A percentile compares a stretch with the other conserved stretches of the same genome.
Evolutionary conservation across 768 basidiomycete genomes (phyloP).

Genomic region (Mrakia hoshinonis): DNA sequence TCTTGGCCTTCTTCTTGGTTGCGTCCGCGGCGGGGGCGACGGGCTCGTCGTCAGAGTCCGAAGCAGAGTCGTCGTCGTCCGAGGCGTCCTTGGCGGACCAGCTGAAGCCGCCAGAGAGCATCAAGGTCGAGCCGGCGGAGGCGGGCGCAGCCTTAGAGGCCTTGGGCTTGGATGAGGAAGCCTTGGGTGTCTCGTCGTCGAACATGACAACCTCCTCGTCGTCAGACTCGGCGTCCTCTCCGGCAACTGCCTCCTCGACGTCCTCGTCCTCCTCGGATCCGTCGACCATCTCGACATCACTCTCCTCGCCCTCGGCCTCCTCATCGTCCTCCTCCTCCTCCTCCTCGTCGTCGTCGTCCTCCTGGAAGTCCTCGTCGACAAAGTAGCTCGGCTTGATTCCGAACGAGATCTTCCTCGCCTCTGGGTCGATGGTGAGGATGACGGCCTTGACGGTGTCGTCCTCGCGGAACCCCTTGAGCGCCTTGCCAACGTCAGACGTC

Average conservation of each 20-base stretch:
- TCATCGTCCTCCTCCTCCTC: conserved; percentile 49
- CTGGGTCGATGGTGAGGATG: conserved; percentile 62
- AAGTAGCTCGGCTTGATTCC: conserved; percentile 84
- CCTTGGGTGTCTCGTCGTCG: conserved; percentile 33
- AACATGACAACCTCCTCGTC: conserved; percentile 36
- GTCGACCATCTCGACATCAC: conserved; percentile 31
- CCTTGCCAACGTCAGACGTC: conserved; percentile 66
- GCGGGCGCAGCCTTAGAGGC: conserved; percentile 20
- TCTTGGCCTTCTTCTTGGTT: conserved; percentile 51
- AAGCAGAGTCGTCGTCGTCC: conserved; percentile 25
- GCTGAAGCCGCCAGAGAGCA: conserved; percentile 39
- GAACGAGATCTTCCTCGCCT: conserved; percentile 71
- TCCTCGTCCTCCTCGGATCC: conserved; percentile 32
- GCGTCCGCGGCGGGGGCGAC: neutral
- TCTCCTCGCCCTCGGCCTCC: conserved; percentile 37
- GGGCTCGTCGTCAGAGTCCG: conserved; percentile 11
- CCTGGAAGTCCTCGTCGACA: conserved; percentile 52
- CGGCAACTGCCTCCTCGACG: conserved; percentile 12
- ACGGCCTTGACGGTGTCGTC: conserved; percentile 78
- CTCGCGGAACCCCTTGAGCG: conserved; percentile 71
- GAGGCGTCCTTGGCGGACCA: conserved; percentile 38
- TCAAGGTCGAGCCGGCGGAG: conserved; percentile 29
- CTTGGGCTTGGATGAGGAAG: conserved; percentile 25
- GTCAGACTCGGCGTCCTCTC: conserved; percentile 42
- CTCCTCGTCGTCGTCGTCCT: conserved; percentile 36